A percentile compares a stretch with the other conserved stretches of the same genome.
These are phyloP conservation scores for Backusella westeae DNA, from an alignment of 192 early-diverging fungal species.

Conservation along the genomic window DNA sequence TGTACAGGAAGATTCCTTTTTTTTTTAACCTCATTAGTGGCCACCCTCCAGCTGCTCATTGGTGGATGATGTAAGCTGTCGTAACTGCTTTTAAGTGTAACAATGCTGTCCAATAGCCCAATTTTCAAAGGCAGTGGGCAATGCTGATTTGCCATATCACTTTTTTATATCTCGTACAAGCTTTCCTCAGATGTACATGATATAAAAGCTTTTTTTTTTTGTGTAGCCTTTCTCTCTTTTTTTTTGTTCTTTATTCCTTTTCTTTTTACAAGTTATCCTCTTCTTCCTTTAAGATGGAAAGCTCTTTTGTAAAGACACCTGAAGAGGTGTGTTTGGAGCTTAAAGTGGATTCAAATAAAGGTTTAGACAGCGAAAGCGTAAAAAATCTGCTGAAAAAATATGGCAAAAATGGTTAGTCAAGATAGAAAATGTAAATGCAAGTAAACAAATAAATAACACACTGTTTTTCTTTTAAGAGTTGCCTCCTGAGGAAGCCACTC, in stretches of 20 bases:
- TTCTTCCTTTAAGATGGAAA: constrained; percentile 1
- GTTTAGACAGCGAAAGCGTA: constrained; percentile 68
- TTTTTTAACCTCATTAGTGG: not conserved
- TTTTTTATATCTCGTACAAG: not conserved
- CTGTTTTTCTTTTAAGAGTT: constrained; percentile 58
- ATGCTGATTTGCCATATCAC: not conserved
- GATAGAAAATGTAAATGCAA: not conserved
- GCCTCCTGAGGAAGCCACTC: constrained; percentile 87
- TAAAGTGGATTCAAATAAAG: constrained; percentile 61
- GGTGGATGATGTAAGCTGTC: not conserved
- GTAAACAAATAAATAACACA: constrained; percentile 8
- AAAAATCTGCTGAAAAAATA: constrained; percentile 56
- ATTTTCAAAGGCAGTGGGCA: not conserved
- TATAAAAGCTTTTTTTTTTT: not conserved
- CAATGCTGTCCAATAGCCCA: not conserved
- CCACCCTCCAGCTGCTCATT: not conserved
- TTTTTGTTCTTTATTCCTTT: too few relatives aligned
- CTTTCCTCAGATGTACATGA: too few relatives aligned
- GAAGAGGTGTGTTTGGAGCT: constrained; percentile 51
- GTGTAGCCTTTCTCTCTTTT: not conserved
- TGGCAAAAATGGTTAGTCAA: constrained; percentile 77
- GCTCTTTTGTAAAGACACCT: constrained; percentile 20
- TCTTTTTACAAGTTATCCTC: not conserved
- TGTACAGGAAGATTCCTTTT: too few relatives aligned
- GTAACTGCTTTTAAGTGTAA: not conserved